Conservation (phyloP, 352 stramenopile species). For the Pythium scleroteichum region DNA sequence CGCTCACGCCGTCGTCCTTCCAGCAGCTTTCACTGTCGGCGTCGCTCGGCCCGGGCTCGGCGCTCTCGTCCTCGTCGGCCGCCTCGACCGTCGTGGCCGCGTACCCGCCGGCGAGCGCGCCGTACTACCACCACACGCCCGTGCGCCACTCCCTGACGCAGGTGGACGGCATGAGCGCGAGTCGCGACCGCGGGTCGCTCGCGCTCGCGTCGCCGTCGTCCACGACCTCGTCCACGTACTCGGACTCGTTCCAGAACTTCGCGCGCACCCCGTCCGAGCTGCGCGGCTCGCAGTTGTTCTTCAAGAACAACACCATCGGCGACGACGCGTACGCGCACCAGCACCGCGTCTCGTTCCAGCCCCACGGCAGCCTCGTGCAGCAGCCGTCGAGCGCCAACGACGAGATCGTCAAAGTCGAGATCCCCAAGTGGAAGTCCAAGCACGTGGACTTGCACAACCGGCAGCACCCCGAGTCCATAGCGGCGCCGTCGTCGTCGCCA, state of each 20-base stretch:
- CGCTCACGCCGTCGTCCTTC: conserved; percentile 13
- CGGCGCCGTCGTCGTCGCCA: not conserved
- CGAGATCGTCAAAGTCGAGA: conserved; percentile 75
- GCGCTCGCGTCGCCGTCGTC: conserved; percentile 23
- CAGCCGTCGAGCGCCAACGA: conserved; percentile 31
- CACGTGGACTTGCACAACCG: conserved; percentile 35
- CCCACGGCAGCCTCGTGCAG: conserved; percentile 24
- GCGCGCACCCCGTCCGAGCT: conserved; percentile 24
- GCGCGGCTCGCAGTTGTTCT: conserved; percentile 19
- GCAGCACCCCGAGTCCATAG: conserved; percentile 9
- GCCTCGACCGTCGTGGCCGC: conserved; percentile 25
- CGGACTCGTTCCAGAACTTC: conserved; percentile 28
- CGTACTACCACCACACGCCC: conserved; percentile 27
- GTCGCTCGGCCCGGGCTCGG: conserved; percentile 10
- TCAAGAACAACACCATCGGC: conserved; percentile 11
- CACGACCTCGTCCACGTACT: conserved; percentile 27
- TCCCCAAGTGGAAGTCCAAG: conserved; percentile 66
- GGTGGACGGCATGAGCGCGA: conserved; percentile 18
- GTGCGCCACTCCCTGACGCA: conserved; percentile 27
- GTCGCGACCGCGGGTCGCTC: conserved; percentile 15
- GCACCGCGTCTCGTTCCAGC: conserved; percentile 36
- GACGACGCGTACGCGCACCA: conserved; percentile 20
- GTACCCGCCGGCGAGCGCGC: conserved; percentile 30
- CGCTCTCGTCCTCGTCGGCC: conserved; percentile 18
- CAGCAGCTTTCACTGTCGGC: conserved; percentile 27